A percentile compares a stretch with the other conserved stretches of the same genome.
Conservation (phyloP, 2,329 filamentous ascomycete genomes). For the Hymenoscyphus albidus region DNA sequence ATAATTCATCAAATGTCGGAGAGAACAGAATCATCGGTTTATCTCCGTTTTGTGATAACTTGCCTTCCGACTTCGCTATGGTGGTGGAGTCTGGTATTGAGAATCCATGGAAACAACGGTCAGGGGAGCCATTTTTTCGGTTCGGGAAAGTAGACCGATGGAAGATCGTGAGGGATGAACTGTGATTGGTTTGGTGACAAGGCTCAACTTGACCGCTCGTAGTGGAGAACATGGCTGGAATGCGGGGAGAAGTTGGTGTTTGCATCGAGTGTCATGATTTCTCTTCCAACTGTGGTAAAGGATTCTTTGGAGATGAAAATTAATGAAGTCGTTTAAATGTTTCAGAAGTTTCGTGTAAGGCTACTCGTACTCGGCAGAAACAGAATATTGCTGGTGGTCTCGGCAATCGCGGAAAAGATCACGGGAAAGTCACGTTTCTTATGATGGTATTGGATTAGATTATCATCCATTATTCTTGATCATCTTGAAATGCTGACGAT, state of each 20-base stretch:
- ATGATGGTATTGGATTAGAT: background rate
- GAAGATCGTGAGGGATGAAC: background rate
- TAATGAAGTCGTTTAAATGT: background rate
- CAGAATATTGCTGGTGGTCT: background rate
- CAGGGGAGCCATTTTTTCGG: background rate
- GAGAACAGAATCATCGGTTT: background rate
- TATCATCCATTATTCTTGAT: too few relatives aligned
- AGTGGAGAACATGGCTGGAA: background rate
- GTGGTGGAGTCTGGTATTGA: constrained; percentile 1
- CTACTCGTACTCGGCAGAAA: background rate
- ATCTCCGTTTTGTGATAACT: background rate
- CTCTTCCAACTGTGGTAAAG: background rate
- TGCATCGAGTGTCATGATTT: background rate
- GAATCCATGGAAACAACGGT: background rate
- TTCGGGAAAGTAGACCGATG: background rate
- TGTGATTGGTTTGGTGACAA: background rate
- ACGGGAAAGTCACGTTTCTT: background rate
- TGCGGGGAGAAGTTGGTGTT: background rate
- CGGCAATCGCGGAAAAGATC: background rate
- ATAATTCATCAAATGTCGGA: background rate
- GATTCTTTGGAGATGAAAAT: background rate
- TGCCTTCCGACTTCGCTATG: constrained; percentile 6
- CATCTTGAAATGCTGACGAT: background rate
- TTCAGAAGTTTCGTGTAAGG: background rate
- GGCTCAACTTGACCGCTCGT: background rate